Evolutionary conservation across 2,329 filamentous ascomycete genomes (phyloP).

Genomic region (Colletotrichum abscissum): DNA sequence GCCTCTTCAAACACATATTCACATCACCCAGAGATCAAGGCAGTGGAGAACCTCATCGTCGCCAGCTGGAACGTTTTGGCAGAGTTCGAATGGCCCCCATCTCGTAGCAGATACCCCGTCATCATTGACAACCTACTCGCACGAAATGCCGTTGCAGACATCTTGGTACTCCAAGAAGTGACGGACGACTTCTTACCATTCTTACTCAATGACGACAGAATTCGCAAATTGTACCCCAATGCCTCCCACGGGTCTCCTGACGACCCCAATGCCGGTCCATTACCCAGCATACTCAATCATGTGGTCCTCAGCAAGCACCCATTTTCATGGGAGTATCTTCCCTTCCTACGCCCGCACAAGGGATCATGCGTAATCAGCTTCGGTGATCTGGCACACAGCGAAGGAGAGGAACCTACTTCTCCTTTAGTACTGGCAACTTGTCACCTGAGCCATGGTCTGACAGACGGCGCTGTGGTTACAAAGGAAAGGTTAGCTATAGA

Average conservation of each 20-base stretch:
- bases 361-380: constrained; percentile 48
- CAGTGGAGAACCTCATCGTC: constrained; percentile 46
- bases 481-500: constrained; percentile 53
- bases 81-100: constrained; percentile 60
- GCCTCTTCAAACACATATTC: background rate
- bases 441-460: constrained; percentile 71
- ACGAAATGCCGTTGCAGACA: constrained; percentile 54
- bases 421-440: constrained; percentile 65
- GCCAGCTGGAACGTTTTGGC: constrained; percentile 66
- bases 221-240: constrained; percentile 64
- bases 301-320: constrained; percentile 67
- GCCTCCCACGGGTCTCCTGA: constrained; percentile 67
- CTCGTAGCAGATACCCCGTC: constrained; percentile 52
- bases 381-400: constrained; percentile 42
- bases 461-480: constrained; percentile 65
- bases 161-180: constrained; percentile 70
- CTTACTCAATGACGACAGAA: constrained; percentile 58
- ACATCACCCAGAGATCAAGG: background rate
- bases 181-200: constrained; percentile 71
- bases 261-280: constrained; percentile 62
- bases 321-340: constrained; percentile 67
- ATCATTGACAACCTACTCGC: constrained; percentile 58
- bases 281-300: constrained; percentile 70
- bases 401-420: constrained; percentile 40
- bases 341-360: constrained; percentile 67